Evolutionary conservation across 2,329 filamentous ascomycete species (phyloP), one percentile per base, ranked within the genome.

Genomic region (Penicillium sp.): DNA sequence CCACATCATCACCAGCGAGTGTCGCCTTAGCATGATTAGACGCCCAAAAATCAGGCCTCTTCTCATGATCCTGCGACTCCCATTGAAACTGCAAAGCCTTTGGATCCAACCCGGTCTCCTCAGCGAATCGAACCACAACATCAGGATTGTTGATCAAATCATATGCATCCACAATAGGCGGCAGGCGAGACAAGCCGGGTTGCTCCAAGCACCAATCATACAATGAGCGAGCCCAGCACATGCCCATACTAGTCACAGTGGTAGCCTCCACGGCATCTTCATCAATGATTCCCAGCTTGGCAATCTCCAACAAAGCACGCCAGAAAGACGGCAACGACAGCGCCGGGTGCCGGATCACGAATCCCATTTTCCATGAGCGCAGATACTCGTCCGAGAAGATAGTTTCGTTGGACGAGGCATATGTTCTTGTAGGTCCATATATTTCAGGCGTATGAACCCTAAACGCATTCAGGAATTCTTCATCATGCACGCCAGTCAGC

Each of bases 311-410:
- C 55, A 68, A 63, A 2, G 69, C 63, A 2, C 74, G 73, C 57
- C 72, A 73, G 23, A 68, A 60, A 1, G 75, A 77, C 5, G 74
- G 69, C 42, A 73, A 76, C 9, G 68, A 60, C 26, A 77, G 58
- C 11, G 72, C 73, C 3, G 75, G 75, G 53, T 77, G 73, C 1
- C 75, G 66, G 52, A 77, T 73, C 25, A 75, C 63, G 49, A 76
- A 73, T 2, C 70, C 65, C 4, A 72, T 61, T 26, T 64, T 62
- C 61, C 65, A 75, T 2, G 57, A 68, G 14, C 63, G 64, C 42
- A 77, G 63, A 37, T 72, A 70, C 26, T 67, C 66, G 54, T 75
- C 69, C 1, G 75, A 64, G 11, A 76, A 56, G 11, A 74, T 43
- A 0, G 75, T 76, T 27, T 66, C 40, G 57, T 75, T 74, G 14